Percentiles rank a stretch among this genome's conserved stretches.
These are phyloP conservation scores for Begonia masoniana DNA, from an alignment of 306 rosid species.

Conservation along the genomic window DNA sequence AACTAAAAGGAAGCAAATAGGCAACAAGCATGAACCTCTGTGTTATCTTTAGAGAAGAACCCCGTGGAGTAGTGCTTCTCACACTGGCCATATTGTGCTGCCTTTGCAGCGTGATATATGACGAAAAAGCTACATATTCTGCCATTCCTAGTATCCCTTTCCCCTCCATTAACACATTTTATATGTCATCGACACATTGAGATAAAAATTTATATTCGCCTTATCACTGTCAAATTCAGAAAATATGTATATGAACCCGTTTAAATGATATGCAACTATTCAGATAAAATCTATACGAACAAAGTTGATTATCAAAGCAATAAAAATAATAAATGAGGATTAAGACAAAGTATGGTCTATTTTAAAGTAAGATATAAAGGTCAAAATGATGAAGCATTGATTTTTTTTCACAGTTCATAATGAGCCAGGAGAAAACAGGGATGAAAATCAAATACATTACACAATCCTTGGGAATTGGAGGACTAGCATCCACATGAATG, in stretches of 20 bases:
- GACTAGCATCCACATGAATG: too few species aligned
- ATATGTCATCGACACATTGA: slow-evolving; percentile 3
- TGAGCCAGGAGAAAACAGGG: too few species aligned
- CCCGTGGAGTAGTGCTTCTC: slow-evolving; percentile 15
- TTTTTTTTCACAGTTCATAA: too few species aligned
- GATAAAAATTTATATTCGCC: slow-evolving; percentile 10
- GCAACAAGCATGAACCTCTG: slow-evolving; percentile 27
- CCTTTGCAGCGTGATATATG: slow-evolving; percentile 35
- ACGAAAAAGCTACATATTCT: slow-evolving; percentile 44
- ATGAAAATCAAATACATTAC: too few species aligned
- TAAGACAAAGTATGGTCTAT: too few species aligned
- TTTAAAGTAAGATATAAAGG: too few species aligned
- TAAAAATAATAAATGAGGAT: not conserved
- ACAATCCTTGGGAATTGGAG: too few species aligned
- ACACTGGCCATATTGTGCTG: slow-evolving; percentile 17
- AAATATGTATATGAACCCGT: too few species aligned
- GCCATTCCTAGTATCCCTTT: slow-evolving; percentile 32
- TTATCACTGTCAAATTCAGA: not conserved
- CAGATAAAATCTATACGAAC: not conserved
- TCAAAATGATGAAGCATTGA: too few species aligned
- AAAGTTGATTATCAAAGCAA: not conserved
- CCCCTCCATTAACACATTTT: slow-evolving; percentile 38
- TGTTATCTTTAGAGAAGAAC: slow-evolving; percentile 13
- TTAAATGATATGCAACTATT: not conserved
- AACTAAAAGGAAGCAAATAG: slow-evolving; percentile 3